Conservation (phyloP, 164 flowering plant genomes). For the Amborella trichopoda region DNA sequence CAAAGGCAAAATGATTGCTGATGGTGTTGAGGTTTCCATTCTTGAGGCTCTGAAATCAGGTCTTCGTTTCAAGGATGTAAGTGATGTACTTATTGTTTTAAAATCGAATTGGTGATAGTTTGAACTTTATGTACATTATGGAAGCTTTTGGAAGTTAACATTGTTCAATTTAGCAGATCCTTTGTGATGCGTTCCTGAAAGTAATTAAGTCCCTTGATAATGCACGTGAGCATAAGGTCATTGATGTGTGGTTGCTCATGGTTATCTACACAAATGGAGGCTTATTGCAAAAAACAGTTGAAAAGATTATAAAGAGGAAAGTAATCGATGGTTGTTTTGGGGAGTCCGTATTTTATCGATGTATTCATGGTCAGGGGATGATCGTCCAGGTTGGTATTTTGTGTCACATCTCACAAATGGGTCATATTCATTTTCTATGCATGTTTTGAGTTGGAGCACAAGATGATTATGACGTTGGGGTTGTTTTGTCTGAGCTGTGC, state of each 20-base stretch:
- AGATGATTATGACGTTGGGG: no score
- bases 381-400: slow-evolving; percentile 37
- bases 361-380: slow-evolving; percentile 48
- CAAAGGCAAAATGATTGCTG: slow-evolving; percentile 45
- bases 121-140: no score
- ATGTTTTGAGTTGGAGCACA: not conserved
- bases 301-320: slow-evolving; percentile 56
- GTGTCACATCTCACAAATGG: not conserved
- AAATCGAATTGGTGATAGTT: no score
- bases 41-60: slow-evolving; percentile 63
- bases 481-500: no score
- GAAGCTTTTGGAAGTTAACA: no score
- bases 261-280: slow-evolving; percentile 58
- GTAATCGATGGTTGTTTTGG: slow-evolving; percentile 44
- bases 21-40: slow-evolving; percentile 44
- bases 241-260: slow-evolving; percentile 75
- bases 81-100: slow-evolving; percentile 1
- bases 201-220: slow-evolving; percentile 46
- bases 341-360: slow-evolving; percentile 51
- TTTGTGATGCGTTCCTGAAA: slow-evolving; percentile 63
- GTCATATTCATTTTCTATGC: not conserved
- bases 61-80: slow-evolving; percentile 65
- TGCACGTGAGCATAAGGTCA: slow-evolving; percentile 58
- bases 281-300: slow-evolving; percentile 40
- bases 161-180: slow-evolving; percentile 32